phyloP scores from a whole-genome alignment of 352 stramenopile species.

The Aphanomyces astaci region DNA sequence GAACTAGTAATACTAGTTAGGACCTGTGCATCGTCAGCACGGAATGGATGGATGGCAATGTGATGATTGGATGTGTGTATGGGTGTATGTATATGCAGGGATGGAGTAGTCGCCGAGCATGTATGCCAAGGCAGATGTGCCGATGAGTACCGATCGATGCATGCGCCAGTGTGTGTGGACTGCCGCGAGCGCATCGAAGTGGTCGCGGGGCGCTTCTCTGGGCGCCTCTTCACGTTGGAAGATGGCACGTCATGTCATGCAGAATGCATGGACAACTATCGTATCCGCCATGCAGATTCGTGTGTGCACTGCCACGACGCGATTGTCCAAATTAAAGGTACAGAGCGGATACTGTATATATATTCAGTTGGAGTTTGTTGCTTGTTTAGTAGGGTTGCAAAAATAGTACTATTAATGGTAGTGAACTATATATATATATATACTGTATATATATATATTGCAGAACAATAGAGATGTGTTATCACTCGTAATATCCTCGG shows the following conservation, averaged over 20 bases:
- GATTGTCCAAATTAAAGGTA: slow-evolving; percentile 63
- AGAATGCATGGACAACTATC: slow-evolving; percentile 82
- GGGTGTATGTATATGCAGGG: not conserved
- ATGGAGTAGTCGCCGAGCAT: slow-evolving; percentile 44
- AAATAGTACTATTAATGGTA: too few relatives aligned
- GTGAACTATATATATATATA: too few relatives aligned
- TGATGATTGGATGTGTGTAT: not conserved
- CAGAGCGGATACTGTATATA: not conserved
- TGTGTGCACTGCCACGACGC: slow-evolving; percentile 71
- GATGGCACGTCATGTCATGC: slow-evolving; percentile 70
- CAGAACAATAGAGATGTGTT: too few relatives aligned
- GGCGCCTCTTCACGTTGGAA: slow-evolving; percentile 66
- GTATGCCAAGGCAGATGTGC: slow-evolving; percentile 73
- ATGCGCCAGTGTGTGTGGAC: slow-evolving; percentile 65
- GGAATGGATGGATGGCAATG: slow-evolving; percentile 39
- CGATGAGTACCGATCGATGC: slow-evolving; percentile 59
- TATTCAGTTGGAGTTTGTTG: too few relatives aligned
- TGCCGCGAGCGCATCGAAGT: slow-evolving; percentile 71
- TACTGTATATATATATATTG: too few relatives aligned
- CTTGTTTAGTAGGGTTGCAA: too few relatives aligned
- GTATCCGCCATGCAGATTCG: slow-evolving; percentile 69
- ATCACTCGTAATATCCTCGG: too few relatives aligned
- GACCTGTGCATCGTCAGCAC: slow-evolving; percentile 21
- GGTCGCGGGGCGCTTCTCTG: slow-evolving; percentile 63
- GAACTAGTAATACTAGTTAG: too few relatives aligned